Evolutionary conservation across 345 rosid genomes (phyloP).

Genomic region (Hibiscus mutabilis): DNA sequence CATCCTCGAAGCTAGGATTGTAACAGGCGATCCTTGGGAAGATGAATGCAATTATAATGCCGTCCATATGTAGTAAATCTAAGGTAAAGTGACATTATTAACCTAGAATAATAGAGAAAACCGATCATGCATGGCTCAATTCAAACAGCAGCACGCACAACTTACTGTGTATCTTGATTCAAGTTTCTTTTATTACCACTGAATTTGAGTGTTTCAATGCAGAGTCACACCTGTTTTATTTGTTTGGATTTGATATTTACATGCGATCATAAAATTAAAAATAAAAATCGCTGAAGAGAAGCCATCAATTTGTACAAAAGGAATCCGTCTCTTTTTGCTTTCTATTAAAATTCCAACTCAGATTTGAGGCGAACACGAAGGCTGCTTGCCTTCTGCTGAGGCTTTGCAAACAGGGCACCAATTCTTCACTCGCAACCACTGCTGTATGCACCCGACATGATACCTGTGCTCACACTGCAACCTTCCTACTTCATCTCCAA

Average conservation of each 20-base stretch:
- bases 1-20: no score
- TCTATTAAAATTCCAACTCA: slow-evolving; percentile 13
- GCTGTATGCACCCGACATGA: slow-evolving; percentile 58
- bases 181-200: background rate
- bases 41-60: background rate
- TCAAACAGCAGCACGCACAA: background rate
- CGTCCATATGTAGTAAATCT: background rate
- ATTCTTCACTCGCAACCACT: slow-evolving; percentile 85
- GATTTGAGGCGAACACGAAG: slow-evolving; percentile 3
- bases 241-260: slow-evolving; percentile 26
- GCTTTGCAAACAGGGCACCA: slow-evolving; percentile 97
- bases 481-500: slow-evolving; percentile 74
- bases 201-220: slow-evolving; percentile 9
- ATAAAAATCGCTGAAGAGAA: background rate
- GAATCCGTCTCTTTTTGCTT: slow-evolving; percentile 12
- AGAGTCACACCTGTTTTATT: slow-evolving; percentile 24
- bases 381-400: slow-evolving; percentile 35
- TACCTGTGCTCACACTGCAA: slow-evolving; percentile 69
- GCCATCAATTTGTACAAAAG: slow-evolving; percentile 30
- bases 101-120: no score
- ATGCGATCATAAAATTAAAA: slow-evolving; percentile 1
- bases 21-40: no score
- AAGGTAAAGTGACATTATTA: no score
- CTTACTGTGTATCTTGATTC: background rate
- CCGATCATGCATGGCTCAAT: background rate